phyloP scores from a whole-genome alignment of 2,329 filamentous ascomycete genomes.

The Fusarium torreyae region DNA sequence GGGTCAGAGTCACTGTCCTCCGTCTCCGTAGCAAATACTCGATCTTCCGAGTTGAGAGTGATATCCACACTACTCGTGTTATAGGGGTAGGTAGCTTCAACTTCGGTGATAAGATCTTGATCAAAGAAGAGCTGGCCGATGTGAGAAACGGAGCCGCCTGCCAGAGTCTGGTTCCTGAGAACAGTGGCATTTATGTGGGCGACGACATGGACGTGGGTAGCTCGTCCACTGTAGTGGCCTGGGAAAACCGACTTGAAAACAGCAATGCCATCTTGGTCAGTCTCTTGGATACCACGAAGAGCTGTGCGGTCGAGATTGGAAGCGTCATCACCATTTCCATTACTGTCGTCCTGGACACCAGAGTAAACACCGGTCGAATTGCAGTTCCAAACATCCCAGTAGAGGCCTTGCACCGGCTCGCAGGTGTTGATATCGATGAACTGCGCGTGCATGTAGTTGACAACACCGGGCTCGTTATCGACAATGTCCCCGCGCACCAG shows the following conservation, averaged over 20 bases:
- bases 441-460: not conserved
- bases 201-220: conserved; percentile 64
- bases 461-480: too few relatives aligned
- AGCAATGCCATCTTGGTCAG: conserved; percentile 60
- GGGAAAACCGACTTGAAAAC: conserved; percentile 61
- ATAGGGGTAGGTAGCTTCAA: too few relatives aligned
- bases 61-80: too few relatives aligned
- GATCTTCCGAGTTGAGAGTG: too few relatives aligned
- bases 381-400: too few relatives aligned
- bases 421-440: not conserved
- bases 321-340: too few relatives aligned
- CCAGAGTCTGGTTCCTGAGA: conserved; percentile 1
- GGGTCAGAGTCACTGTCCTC: too few relatives aligned
- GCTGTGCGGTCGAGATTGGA: too few relatives aligned
- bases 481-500: too few relatives aligned
- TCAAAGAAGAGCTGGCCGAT: conserved; percentile 10
- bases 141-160: conserved; percentile 3
- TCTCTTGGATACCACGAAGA: conserved; percentile 36
- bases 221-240: conserved; percentile 61
- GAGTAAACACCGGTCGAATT: too few relatives aligned
- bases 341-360: too few relatives aligned
- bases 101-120: not conserved
- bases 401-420: not conserved
- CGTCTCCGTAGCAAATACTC: too few relatives aligned
- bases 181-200: conserved; percentile 9